Conservation (phyloP, 2,329 filamentous ascomycete species). For the Zymoseptoria passerinii region DNA sequence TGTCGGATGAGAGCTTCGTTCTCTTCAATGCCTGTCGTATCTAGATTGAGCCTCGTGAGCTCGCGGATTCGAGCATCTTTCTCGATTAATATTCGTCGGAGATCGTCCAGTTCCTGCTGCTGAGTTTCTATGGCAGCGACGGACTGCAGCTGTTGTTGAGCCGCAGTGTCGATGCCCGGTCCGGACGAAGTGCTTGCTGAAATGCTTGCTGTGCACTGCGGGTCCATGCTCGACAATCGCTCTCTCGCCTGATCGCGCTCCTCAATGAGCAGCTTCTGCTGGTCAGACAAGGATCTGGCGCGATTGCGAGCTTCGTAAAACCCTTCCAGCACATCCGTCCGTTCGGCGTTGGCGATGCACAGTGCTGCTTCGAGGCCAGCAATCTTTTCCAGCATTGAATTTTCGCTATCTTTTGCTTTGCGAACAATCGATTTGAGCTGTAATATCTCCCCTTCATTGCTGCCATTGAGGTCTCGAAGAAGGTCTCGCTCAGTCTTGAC, state of each 20-base stretch:
- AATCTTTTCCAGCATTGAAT: constrained; percentile 31
- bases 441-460: constrained; percentile 31
- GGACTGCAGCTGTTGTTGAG: neutral
- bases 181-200: neutral
- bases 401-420: constrained; percentile 31
- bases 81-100: constrained; percentile 3
- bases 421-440: constrained; percentile 35
- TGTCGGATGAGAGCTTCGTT: neutral
- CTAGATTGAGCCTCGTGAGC: constrained; percentile 1
- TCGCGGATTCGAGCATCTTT: constrained; percentile 6
- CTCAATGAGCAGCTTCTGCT: constrained; percentile 23
- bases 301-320: constrained; percentile 30
- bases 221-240: constrained; percentile 1
- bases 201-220: neutral
- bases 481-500: constrained; percentile 32
- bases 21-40: neutral
- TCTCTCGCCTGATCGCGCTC: constrained; percentile 9
- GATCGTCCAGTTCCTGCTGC: constrained; percentile 3
- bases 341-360: constrained; percentile 34
- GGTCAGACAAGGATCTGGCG: constrained; percentile 25
- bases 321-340: constrained; percentile 31
- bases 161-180: neutral
- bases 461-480: constrained; percentile 30
- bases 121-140: constrained; percentile 1
- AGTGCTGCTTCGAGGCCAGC: constrained; percentile 34